Conservation (phyloP, 2,329 filamentous ascomycete genomes). For the Arthroderma sp. region DNA sequence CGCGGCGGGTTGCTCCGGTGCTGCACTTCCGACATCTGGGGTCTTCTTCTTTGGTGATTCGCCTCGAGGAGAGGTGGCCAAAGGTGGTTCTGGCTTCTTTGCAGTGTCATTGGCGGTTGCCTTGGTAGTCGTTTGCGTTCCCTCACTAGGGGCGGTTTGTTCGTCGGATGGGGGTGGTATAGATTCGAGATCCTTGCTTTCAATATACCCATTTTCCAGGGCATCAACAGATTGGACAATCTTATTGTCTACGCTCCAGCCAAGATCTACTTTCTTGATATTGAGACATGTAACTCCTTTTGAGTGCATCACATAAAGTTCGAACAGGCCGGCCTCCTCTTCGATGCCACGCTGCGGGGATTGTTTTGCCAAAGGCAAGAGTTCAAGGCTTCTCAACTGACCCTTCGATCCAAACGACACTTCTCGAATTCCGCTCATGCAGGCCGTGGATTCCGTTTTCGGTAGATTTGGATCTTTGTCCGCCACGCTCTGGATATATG, state of each 20-base stretch:
- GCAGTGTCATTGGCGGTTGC: constrained; percentile 31
- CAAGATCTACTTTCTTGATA: constrained; percentile 77
- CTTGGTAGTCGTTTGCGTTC: constrained; percentile 23
- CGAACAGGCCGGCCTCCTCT: constrained; percentile 65
- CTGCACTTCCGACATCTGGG: constrained; percentile 17
- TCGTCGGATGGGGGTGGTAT: constrained; percentile 32
- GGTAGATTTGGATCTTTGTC: constrained; percentile 60
- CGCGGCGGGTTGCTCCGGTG: constrained; percentile 17
- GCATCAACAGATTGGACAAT: constrained; percentile 68
- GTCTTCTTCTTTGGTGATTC: constrained; percentile 31
- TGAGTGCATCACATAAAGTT: constrained; percentile 94
- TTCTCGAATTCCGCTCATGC: constrained; percentile 92
- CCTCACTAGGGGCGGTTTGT: constrained; percentile 34
- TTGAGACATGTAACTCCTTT: constrained; percentile 85
- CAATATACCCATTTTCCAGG: constrained; percentile 57
- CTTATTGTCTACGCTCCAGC: constrained; percentile 85
- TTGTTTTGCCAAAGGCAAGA: constrained; percentile 54
- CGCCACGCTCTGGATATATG: constrained; percentile 68
- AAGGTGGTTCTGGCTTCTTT: constrained; percentile 26
- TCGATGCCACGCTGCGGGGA: constrained; percentile 40
- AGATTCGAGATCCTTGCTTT: constrained; percentile 54
- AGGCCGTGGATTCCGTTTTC: constrained; percentile 84
- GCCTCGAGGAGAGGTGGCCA: constrained; percentile 17
- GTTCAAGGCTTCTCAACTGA: constrained; percentile 75
- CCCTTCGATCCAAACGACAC: constrained; percentile 84